Conservation (phyloP, 2,329 filamentous ascomycete species). For the Westerdykella aurantiaca region DNA sequence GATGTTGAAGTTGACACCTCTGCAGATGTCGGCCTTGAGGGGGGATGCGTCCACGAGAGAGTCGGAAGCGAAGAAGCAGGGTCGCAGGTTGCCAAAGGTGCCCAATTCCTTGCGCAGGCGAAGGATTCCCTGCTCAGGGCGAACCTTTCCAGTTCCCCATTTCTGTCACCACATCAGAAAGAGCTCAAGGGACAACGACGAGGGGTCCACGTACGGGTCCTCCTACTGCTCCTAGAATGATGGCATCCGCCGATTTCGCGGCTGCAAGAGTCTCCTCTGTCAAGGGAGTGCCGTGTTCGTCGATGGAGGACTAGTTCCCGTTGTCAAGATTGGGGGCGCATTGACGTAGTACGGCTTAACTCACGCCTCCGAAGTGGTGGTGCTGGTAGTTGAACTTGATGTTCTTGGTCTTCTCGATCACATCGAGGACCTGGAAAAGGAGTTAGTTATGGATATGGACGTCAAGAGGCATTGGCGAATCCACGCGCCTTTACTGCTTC, state of each 20-base stretch:
- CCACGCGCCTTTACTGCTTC: constrained; percentile 73
- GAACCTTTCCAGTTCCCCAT: constrained; percentile 86
- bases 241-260: constrained; percentile 79
- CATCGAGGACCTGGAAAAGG: constrained; percentile 61
- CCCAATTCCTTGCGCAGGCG: constrained; percentile 86
- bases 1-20: constrained; percentile 85
- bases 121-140: constrained; percentile 89
- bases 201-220: constrained; percentile 58
- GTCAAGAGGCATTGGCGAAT: constrained; percentile 5
- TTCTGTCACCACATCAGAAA: constrained; percentile 46
- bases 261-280: constrained; percentile 77
- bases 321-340: constrained; percentile 2
- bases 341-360: constrained; percentile 34
- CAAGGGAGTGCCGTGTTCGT: constrained; percentile 69
- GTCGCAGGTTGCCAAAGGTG: constrained; percentile 91
- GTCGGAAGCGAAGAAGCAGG: constrained; percentile 91
- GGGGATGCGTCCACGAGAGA: constrained; percentile 78
- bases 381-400: constrained; percentile 85
- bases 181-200: background rate
- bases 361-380: constrained; percentile 84
- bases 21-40: constrained; percentile 77
- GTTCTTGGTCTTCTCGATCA: constrained; percentile 67
- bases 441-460: background rate
- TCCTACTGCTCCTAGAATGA: constrained; percentile 88
- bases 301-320: constrained; percentile 71